phyloP scores from a whole-genome alignment of 2,329 filamentous ascomycete genomes.

The Venturia nashicola region DNA sequence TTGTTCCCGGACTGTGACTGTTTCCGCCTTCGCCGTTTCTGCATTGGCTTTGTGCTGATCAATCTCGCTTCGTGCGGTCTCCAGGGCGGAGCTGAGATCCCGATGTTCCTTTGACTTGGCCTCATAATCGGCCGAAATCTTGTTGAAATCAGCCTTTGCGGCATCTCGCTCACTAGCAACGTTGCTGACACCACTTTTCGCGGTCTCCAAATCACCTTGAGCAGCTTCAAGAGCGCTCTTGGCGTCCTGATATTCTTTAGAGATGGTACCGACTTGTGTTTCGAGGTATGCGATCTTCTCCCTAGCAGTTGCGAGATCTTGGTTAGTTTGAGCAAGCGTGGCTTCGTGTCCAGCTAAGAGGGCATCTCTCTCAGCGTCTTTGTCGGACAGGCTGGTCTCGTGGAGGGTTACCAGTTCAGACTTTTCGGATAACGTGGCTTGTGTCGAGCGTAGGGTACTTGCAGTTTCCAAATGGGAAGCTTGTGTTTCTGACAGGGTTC shows the following conservation, averaged over 20 bases:
- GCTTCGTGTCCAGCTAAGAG: constrained; percentile 1
- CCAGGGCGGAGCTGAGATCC: background rate
- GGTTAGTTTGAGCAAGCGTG: background rate
- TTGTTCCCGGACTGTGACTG: background rate
- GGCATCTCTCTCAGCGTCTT: background rate
- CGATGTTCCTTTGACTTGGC: background rate
- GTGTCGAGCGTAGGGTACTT: background rate
- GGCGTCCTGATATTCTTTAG: constrained; percentile 1
- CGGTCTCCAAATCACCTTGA: constrained; percentile 3
- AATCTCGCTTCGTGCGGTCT: background rate
- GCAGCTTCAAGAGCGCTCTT: constrained; percentile 1
- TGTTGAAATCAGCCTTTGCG: background rate
- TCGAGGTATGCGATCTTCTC: background rate
- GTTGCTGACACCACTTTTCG: background rate
- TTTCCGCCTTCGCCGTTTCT: background rate
- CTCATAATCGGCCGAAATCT: background rate
- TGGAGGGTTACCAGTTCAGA: background rate
- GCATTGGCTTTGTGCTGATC: background rate
- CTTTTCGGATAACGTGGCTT: background rate
- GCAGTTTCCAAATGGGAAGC: background rate
- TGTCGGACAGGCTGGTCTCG: background rate
- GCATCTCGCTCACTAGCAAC: background rate
- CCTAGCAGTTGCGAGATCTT: background rate
- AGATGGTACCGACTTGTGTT: background rate
- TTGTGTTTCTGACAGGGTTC: background rate